Evolutionary conservation across 2,329 filamentous ascomycete species (phyloP).

Genomic region (Basipetospora chlamydospora): DNA sequence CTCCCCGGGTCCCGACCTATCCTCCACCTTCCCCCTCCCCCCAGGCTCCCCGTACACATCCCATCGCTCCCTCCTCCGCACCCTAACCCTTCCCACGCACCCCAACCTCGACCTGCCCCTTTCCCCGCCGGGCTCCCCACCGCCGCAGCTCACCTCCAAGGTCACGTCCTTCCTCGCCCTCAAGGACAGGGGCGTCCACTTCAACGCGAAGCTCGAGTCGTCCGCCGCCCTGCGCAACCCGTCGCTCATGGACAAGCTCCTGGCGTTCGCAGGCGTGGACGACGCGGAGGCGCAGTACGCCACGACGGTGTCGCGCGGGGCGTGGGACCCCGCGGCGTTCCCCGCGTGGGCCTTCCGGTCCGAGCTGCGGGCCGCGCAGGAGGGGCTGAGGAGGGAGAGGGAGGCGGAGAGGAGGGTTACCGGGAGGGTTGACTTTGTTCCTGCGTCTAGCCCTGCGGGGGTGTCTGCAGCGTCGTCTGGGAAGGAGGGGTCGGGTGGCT

Average conservation of each 20-base stretch:
- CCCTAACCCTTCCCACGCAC: constrained; percentile 57
- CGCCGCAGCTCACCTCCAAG: constrained; percentile 42
- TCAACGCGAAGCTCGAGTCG: constrained; percentile 58
- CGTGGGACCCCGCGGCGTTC: constrained; percentile 45
- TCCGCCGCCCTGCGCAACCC: constrained; percentile 59
- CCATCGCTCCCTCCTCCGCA: constrained; percentile 48
- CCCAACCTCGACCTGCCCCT: constrained; percentile 62
- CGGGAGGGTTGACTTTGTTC: constrained; percentile 35
- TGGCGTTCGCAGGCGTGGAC: constrained; percentile 45
- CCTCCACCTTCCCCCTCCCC: constrained; percentile 17
- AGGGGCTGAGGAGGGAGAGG: constrained; percentile 27
- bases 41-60: constrained; percentile 53
- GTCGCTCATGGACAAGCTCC: constrained; percentile 54
- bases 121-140: constrained; percentile 51
- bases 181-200: constrained; percentile 65
- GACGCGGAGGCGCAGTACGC: constrained; percentile 43
- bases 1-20: constrained; percentile 3
- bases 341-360: constrained; percentile 36
- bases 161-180: constrained; percentile 61
- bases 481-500: constrained; percentile 11
- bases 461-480: constrained; percentile 7
- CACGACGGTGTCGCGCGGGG: constrained; percentile 39
- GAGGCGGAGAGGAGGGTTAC: constrained; percentile 28
- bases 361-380: constrained; percentile 33
- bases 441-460: constrained; percentile 12